Evolutionary conservation across 2,329 filamentous ascomycete genomes (phyloP).

Genomic region (Plenodomus tracheiphilus): DNA sequence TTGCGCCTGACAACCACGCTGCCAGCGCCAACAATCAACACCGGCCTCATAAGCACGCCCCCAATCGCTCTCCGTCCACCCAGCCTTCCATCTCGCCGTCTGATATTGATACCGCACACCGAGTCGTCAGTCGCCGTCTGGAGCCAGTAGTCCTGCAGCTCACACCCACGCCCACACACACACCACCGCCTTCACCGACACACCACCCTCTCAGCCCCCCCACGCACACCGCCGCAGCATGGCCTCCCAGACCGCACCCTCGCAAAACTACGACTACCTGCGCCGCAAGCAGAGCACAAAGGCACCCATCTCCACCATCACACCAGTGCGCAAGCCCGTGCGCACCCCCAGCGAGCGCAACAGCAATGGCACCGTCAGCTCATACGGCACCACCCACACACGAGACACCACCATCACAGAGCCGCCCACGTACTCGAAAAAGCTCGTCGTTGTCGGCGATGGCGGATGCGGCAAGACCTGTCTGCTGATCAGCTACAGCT

Average conservation of each 20-base stretch:
- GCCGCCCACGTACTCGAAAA: conserved; percentile 93
- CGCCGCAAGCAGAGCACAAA: conserved; percentile 59
- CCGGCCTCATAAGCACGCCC: conserved; percentile 17
- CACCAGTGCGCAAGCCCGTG: conserved; percentile 47
- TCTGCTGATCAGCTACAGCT: conserved; percentile 96
- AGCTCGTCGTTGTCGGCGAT: conserved; percentile 98
- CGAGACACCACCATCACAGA: conserved; percentile 87
- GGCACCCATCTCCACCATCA: conserved; percentile 39
- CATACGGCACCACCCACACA: conserved; percentile 74
- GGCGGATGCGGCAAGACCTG: conserved; percentile 99
- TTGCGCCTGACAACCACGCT: neutral
- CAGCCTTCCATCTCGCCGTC: conserved; percentile 17
- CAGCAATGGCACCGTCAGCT: conserved; percentile 90
- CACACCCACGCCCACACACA: neutral
- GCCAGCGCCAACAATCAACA: conserved; percentile 17
- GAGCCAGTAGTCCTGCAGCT: neutral
- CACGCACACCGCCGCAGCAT: conserved; percentile 14
- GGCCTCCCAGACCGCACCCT: conserved; percentile 27
- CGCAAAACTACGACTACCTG: conserved; percentile 59
- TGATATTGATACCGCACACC: conserved; percentile 33
- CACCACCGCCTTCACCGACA: conserved; percentile 5
- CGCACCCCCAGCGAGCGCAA: conserved; percentile 65
- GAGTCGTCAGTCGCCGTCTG: neutral
- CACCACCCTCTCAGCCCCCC: conserved; percentile 1
- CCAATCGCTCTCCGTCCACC: conserved; percentile 11